Percentiles rank a stretch among this genome's conserved stretches.
phyloP scores from a whole-genome alignment of 2,329 filamentous ascomycete species.

The Camillea tinctor region DNA sequence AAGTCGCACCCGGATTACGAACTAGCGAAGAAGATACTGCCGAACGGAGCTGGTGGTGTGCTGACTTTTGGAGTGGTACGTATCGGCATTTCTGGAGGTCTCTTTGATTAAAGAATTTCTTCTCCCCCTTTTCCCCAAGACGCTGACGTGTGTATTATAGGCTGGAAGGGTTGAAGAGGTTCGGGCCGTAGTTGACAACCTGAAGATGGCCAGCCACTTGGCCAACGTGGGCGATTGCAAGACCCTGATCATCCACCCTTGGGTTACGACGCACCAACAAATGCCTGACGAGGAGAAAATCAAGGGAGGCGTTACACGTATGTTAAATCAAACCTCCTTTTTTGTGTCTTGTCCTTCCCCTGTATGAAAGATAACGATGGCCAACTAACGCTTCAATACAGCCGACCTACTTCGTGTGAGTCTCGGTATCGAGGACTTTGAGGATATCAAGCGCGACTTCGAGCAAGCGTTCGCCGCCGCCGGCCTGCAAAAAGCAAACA shows the following conservation, averaged over 20 bases:
- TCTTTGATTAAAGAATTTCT: neutral
- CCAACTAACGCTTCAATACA: constrained; percentile 1
- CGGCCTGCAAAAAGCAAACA: constrained; percentile 25
- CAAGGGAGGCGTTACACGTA: constrained; percentile 61
- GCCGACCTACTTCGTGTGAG: constrained; percentile 66
- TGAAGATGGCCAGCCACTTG: constrained; percentile 71
- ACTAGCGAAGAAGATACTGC: constrained; percentile 66
- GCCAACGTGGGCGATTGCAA: constrained; percentile 74
- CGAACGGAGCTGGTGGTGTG: constrained; percentile 68
- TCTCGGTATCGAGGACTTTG: constrained; percentile 70
- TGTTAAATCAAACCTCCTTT: constrained; percentile 14
- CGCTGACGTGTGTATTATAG: constrained; percentile 47
- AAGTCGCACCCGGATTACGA: constrained; percentile 63
- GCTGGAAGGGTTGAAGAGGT: constrained; percentile 35
- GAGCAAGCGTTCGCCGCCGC: constrained; percentile 61
- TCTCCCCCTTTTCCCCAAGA: constrained; percentile 30
- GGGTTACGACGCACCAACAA: constrained; percentile 72
- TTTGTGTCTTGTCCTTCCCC: neutral
- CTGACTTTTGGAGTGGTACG: constrained; percentile 72
- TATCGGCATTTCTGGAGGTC: neutral
- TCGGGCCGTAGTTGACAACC: constrained; percentile 62
- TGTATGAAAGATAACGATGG: constrained; percentile 1
- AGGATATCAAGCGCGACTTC: constrained; percentile 71
- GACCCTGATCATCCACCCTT: constrained; percentile 70
- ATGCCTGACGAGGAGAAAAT: constrained; percentile 64